Conservation (phyloP, 2,329 filamentous ascomycete species). For the Onygenales sp. region DNA sequence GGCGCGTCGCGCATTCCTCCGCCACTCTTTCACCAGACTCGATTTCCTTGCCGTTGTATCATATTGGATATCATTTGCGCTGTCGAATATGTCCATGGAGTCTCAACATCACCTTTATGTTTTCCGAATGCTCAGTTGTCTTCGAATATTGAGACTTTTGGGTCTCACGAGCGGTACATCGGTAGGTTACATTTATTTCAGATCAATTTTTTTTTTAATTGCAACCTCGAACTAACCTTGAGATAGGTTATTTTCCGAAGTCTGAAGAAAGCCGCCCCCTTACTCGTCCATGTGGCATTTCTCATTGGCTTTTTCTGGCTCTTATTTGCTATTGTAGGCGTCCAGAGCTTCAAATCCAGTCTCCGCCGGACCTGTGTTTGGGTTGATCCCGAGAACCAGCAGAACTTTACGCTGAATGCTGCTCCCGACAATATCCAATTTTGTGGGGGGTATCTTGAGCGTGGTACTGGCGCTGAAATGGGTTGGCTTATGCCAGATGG, state of each 20-base stretch:
- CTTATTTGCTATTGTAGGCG: conserved; percentile 88
- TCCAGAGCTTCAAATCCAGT: conserved; percentile 91
- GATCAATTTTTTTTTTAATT: not conserved
- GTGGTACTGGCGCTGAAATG: conserved; percentile 44
- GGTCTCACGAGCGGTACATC: conserved; percentile 88
- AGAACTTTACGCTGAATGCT: conserved; percentile 34
- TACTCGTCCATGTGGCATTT: conserved; percentile 87
- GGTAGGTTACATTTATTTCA: conserved; percentile 41
- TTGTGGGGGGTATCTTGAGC: conserved; percentile 73
- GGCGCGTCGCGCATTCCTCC: conserved; percentile 81
- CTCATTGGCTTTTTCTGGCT: conserved; percentile 97
- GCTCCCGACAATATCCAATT: conserved; percentile 59
- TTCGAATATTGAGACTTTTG: conserved; percentile 84
- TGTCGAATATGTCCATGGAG: conserved; percentile 63
- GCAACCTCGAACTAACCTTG: conserved; percentile 10
- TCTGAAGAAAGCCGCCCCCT: conserved; percentile 86
- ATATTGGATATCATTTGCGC: conserved; percentile 81
- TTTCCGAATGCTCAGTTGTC: conserved; percentile 92
- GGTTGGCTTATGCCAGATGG: conserved; percentile 61
- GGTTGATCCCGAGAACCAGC: conserved; percentile 49
- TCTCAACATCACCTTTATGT: conserved; percentile 65
- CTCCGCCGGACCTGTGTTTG: conserved; percentile 69
- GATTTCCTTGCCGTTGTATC: conserved; percentile 93
- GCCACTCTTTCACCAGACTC: conserved; percentile 90
- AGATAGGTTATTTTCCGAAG: conserved; percentile 78